Percentiles rank a stretch among this genome's conserved stretches.
These are phyloP conservation scores for Plasmodium gonderi DNA, from an alignment of 169 alveolate genomes.

Conservation along the genomic window DNA sequence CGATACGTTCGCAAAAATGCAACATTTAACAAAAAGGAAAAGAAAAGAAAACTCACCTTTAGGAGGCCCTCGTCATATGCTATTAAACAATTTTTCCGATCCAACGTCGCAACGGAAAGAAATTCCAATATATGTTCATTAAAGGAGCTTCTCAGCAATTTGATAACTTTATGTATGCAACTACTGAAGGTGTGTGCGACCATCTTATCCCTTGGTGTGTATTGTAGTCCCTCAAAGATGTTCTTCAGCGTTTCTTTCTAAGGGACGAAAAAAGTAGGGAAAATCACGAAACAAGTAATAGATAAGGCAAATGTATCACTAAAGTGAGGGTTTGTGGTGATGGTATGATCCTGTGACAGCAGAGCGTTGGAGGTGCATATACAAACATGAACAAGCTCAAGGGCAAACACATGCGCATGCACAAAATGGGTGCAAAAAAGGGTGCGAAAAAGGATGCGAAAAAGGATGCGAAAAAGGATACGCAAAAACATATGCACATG, in stretches of 20 bases:
- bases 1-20: background rate
- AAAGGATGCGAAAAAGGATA: too few relatives aligned
- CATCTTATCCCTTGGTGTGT: conserved; percentile 21
- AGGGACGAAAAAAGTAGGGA: background rate
- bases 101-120: conserved; percentile 35
- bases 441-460: too few relatives aligned
- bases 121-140: conserved; percentile 30
- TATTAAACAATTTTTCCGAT: conserved; percentile 51
- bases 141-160: background rate
- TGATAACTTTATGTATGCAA: conserved; percentile 49
- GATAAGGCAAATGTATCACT: background rate
- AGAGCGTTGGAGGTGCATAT: too few relatives aligned
- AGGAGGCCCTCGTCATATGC: conserved; percentile 73
- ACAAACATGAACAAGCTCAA: background rate
- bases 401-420: background rate
- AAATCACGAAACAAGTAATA: background rate
- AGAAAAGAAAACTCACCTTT: conserved; percentile 16
- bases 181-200: conserved; percentile 33
- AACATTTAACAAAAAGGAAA: background rate
- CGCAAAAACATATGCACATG: background rate
- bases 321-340: background rate
- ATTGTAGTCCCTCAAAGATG: conserved; percentile 26
- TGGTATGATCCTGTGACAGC: too few relatives aligned
- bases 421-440: too few relatives aligned
- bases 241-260: conserved; percentile 53